Conservation (phyloP, 2,329 filamentous ascomycete genomes). For the Akanthomyces uredinophilus region DNA sequence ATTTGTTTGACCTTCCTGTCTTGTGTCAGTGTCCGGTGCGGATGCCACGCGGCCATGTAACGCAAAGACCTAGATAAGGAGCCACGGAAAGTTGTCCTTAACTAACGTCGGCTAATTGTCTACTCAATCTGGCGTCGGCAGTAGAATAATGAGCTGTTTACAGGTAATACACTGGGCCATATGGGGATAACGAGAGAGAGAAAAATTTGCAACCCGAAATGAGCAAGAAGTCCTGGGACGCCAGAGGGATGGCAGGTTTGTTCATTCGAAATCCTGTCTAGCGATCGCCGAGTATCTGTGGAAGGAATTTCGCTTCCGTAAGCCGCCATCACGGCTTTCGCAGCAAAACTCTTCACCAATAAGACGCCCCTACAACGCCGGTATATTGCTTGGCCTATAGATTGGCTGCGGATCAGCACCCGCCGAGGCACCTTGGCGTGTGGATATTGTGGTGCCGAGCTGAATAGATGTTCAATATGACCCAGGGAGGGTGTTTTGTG, state of each 20-base stretch:
- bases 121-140: background rate
- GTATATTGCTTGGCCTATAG: background rate
- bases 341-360: background rate
- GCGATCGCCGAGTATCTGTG: background rate
- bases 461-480: background rate
- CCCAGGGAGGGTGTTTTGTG: background rate
- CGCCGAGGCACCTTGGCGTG: conserved; percentile 1
- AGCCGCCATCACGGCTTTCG: conserved; percentile 12
- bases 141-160: background rate
- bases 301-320: background rate
- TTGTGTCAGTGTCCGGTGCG: background rate
- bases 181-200: background rate
- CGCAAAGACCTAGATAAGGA: background rate
- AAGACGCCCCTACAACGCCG: background rate
- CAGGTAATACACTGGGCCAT: background rate
- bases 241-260: background rate
- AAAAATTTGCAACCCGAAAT: background rate
- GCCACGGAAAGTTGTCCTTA: background rate
- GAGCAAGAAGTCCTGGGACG: background rate
- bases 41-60: background rate
- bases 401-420: conserved; percentile 9
- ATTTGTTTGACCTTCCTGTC: background rate
- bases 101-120: background rate
- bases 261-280: background rate
- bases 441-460: conserved; percentile 4